These are phyloP conservation scores for Colletotrichum eleusines DNA, from an alignment of 2,329 filamentous ascomycete species.

Conservation along the genomic window DNA sequence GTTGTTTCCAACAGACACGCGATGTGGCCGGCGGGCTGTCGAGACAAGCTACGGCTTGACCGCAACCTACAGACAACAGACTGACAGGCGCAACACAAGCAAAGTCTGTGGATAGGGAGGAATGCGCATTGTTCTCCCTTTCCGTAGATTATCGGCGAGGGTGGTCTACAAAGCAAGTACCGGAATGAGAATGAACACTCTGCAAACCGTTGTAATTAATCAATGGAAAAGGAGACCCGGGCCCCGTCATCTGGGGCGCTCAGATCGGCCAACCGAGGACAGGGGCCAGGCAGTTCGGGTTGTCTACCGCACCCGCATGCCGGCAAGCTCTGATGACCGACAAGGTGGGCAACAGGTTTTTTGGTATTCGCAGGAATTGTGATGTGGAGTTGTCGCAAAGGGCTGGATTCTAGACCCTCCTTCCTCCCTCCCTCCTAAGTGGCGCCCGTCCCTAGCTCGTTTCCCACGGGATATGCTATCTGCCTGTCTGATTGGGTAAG, in stretches of 20 bases:
- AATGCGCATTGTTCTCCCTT: constrained; percentile 6
- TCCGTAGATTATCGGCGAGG: neutral
- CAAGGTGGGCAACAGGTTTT: constrained; percentile 2
- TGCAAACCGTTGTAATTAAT: neutral
- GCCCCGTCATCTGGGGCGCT: neutral
- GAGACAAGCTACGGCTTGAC: constrained; percentile 6
- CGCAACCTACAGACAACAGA: neutral
- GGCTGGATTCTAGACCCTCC: neutral
- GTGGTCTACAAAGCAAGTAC: neutral
- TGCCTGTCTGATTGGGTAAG: constrained; percentile 35
- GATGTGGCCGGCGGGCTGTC: neutral
- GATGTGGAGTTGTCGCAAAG: constrained; percentile 3
- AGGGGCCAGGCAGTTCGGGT: neutral
- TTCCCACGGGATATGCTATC: neutral
- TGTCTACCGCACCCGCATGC: neutral
- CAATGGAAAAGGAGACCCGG: neutral
- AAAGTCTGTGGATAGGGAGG: constrained; percentile 1
- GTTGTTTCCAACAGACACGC: neutral
- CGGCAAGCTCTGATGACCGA: neutral
- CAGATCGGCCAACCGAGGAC: constrained; percentile 5
- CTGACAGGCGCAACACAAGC: constrained; percentile 2
- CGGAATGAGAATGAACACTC: constrained; percentile 2
- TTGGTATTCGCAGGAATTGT: constrained; percentile 3
- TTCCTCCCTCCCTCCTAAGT: neutral
- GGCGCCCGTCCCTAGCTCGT: neutral